Evolutionary conservation across 352 stramenopile species (phyloP).

Genomic region (Phytopythium mirpurense): DNA sequence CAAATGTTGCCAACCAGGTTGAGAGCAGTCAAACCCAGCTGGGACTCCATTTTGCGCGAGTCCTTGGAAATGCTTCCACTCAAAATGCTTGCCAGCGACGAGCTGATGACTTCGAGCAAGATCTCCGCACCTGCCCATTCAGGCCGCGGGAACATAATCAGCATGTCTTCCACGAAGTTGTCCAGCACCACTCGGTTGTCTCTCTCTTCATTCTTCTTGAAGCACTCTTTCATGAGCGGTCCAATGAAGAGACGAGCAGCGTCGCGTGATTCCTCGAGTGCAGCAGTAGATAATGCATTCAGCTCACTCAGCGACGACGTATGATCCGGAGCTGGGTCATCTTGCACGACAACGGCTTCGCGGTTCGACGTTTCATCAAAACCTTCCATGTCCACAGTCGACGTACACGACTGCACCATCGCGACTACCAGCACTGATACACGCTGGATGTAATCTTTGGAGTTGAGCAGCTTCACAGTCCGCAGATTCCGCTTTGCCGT

Average conservation of each 20-base stretch:
- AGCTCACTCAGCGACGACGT: slow-evolving; percentile 14
- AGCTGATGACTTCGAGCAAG: slow-evolving; percentile 64
- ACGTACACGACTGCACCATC: slow-evolving; percentile 48
- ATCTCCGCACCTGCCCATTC: slow-evolving; percentile 76
- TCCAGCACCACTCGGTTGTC: slow-evolving; percentile 73
- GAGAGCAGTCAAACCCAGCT: slow-evolving; percentile 61
- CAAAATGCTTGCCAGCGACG: slow-evolving; percentile 60
- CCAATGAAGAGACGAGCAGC: slow-evolving; percentile 40
- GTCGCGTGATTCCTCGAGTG: slow-evolving; percentile 27
- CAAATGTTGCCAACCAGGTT: slow-evolving; percentile 77
- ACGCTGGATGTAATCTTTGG: slow-evolving; percentile 48
- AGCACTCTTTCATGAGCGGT: slow-evolving; percentile 58
- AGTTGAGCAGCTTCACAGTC: slow-evolving; percentile 62
- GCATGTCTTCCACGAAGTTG: slow-evolving; percentile 80
- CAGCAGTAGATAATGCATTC: slow-evolving; percentile 12
- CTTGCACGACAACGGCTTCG: neutral
- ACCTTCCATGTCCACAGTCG: slow-evolving; percentile 11
- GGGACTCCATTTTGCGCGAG: slow-evolving; percentile 57
- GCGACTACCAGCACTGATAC: slow-evolving; percentile 62
- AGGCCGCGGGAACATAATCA: slow-evolving; percentile 73
- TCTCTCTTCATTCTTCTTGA: slow-evolving; percentile 80
- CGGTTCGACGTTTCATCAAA: slow-evolving; percentile 5
- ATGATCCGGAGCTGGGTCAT: slow-evolving; percentile 6
- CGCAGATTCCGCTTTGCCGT: slow-evolving; percentile 64
- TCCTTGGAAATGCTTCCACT: slow-evolving; percentile 50